Base-by-base conservation (phyloP, 202 grass and related monocot species). In the Elaeis oleifera region DNA sequence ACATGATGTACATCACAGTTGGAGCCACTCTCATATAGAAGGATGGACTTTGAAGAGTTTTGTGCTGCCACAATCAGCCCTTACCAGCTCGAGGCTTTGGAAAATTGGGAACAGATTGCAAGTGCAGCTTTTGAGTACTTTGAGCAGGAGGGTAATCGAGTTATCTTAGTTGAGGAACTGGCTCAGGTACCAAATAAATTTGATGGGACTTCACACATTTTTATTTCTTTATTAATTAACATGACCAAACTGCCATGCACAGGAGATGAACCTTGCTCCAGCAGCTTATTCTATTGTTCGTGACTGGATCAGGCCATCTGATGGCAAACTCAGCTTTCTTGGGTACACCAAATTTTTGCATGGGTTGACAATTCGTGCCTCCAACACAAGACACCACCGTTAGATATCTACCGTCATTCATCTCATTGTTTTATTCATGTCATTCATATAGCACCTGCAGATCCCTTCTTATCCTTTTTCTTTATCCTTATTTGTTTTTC, bases 321-420 rank as follows among this genome's bases (percentile, higher is more conserved):
- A 63, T 49, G 60, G 60, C 32, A 63, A 50, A 49, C 60, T 63
- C 8, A 63, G 13, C 60, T 49, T 63, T 63, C 36, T 49, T 50
- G 60, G 60, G 4, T 63, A 63, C 18, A 63, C 60, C 31, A 63
- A 63, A 49, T 49, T 63, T 63, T 63, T 63, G 60, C 60, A 63
- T 23, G 60, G 60, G 3, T 18, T 63, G 18, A 63, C 60, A 4
- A 63, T 49, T 1, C 31, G 60, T 4, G 50, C 3, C 36, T 49
- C 36, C 16, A 18, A 31, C 26, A 16, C 17, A 18, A 61, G 28
- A 61, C 59, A 61, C 9, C 18, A 49, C 3, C 60, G 6, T 1
- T 49, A 63, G 31, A 21, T 63, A 44, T 44, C 36, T 44, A 14
- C 2, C 13, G 36, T 11, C 9, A 44, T 44, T 44, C 36, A 44